phyloP scores from a whole-genome alignment of 768 basidiomycete genomes.

The Chiua virens region DNA sequence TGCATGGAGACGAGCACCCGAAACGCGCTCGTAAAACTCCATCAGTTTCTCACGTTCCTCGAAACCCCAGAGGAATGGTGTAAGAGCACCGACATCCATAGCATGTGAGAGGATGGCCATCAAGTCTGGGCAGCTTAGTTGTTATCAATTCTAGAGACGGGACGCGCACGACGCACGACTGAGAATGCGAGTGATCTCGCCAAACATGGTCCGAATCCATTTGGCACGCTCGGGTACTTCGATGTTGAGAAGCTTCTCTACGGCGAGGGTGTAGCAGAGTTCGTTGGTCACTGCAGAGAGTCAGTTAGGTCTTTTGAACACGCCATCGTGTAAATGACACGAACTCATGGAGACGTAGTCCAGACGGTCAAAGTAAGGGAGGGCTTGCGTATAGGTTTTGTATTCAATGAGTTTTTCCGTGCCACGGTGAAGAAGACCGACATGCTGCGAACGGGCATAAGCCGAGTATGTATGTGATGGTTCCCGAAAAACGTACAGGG shows the following conservation, averaged over 20 bases:
- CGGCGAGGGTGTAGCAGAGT: constrained; percentile 93
- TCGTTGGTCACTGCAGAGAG: constrained; percentile 91
- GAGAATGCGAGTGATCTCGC: constrained; percentile 93
- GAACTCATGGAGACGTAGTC: constrained; percentile 99
- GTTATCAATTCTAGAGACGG: not conserved
- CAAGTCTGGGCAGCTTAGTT: constrained; percentile 54
- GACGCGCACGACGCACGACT: constrained; percentile 63
- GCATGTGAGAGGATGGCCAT: constrained; percentile 97
- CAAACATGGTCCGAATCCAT: constrained; percentile 97
- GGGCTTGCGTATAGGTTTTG: constrained; percentile 96
- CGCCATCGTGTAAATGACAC: constrained; percentile 28
- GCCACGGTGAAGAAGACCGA: constrained; percentile 94
- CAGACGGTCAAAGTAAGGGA: constrained; percentile 98
- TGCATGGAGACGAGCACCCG: constrained; percentile 93
- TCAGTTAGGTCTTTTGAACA: constrained; percentile 1
- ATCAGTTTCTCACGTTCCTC: constrained; percentile 99
- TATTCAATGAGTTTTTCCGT: constrained; percentile 99
- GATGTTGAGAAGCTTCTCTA: constrained; percentile 97
- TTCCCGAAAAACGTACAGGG: constrained; percentile 50
- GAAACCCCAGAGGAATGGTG: constrained; percentile 99
- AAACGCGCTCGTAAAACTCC: constrained; percentile 99
- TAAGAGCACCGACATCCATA: constrained; percentile 97
- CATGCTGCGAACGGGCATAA: constrained; percentile 55
- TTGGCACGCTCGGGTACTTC: constrained; percentile 96
- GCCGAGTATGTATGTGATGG: not conserved